These are phyloP conservation scores for Trypanosoma platydactyli DNA, from an alignment of 208 protist species.

Conservation along the genomic window DNA sequence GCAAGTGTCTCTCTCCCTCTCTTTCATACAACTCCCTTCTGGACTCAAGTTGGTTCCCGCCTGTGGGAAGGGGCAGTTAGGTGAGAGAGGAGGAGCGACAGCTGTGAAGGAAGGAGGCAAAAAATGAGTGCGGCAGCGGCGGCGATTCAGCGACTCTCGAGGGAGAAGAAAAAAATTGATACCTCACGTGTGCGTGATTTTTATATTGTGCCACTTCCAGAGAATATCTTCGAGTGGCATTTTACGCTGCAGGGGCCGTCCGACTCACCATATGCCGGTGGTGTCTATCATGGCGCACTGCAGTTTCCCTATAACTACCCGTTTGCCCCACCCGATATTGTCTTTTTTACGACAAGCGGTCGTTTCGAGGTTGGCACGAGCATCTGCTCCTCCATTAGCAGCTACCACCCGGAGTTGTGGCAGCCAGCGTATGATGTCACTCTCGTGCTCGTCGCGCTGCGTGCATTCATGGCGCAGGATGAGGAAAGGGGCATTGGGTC, in stretches of 20 bases:
- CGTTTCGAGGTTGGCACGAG: conserved; percentile 76
- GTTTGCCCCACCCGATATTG: conserved; percentile 81
- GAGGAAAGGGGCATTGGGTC: conserved; percentile 75
- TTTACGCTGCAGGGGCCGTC: conserved; percentile 95
- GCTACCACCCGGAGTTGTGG: conserved; percentile 91
- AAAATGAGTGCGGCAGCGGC: conserved; percentile 25
- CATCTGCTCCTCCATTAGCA: conserved; percentile 89
- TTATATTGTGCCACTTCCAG: conserved; percentile 62
- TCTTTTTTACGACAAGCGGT: conserved; percentile 89
- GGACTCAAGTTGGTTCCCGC: too few relatives aligned
- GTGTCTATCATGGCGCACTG: conserved; percentile 87
- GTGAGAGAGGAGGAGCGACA: neutral
- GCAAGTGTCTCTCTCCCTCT: too few relatives aligned
- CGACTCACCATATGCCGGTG: conserved; percentile 57
- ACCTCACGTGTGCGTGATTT: conserved; percentile 64
- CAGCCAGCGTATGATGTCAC: conserved; percentile 71
- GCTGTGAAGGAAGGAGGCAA: conserved; percentile 6
- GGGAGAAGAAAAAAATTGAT: conserved; percentile 55
- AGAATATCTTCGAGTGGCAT: conserved; percentile 99
- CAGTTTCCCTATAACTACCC: conserved; percentile 86
- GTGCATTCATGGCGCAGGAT: conserved; percentile 85
- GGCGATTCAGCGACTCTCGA: conserved; percentile 74
- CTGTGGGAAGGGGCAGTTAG: neutral
- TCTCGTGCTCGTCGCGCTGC: conserved; percentile 68
- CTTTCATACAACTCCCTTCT: too few relatives aligned